Evolutionary conservation across 192 early-diverging fungal genomes (phyloP).

Genomic region (Podila minutissima): DNA sequence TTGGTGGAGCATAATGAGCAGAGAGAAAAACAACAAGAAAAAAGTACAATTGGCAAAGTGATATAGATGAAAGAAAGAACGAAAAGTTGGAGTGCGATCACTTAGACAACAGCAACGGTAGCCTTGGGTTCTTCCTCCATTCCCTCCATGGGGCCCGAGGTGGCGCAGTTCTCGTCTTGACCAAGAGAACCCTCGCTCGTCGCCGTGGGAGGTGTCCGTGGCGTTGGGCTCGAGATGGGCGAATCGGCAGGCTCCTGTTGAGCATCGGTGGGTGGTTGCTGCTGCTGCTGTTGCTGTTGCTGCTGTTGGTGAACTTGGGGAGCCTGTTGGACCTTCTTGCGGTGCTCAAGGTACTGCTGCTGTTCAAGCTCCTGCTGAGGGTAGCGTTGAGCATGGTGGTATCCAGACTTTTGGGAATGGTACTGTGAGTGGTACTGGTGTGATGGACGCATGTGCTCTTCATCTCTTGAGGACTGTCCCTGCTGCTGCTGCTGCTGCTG

Average conservation of each 20-base stretch:
- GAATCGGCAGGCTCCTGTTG: slow-evolving; percentile 28
- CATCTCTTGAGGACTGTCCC: neutral
- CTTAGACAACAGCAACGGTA: slow-evolving; percentile 28
- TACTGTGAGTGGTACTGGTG: slow-evolving; percentile 4
- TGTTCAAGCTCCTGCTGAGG: neutral
- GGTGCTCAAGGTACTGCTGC: neutral
- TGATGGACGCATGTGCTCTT: neutral
- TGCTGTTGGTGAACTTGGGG: neutral
- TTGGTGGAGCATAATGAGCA: slow-evolving; percentile 1
- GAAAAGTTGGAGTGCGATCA: neutral
- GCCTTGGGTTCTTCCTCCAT: slow-evolving; percentile 31
- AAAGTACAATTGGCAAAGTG: neutral
- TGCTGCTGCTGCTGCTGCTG: slow-evolving; percentile 8
- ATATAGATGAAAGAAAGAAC: neutral
- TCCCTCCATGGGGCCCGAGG: slow-evolving; percentile 36
- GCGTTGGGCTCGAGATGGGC: slow-evolving; percentile 40
- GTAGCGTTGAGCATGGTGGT: neutral
- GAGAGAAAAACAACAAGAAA: neutral
- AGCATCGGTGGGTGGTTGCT: neutral
- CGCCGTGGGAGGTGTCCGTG: slow-evolving; percentile 29
- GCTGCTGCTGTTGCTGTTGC: neutral
- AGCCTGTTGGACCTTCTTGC: neutral
- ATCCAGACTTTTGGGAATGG: neutral
- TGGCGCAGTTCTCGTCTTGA: slow-evolving; percentile 15
- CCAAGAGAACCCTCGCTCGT: slow-evolving; percentile 21